Evolutionary conservation across 176 grass and related monocot species (phyloP).

Genomic region (Leersia perrieri): DNA sequence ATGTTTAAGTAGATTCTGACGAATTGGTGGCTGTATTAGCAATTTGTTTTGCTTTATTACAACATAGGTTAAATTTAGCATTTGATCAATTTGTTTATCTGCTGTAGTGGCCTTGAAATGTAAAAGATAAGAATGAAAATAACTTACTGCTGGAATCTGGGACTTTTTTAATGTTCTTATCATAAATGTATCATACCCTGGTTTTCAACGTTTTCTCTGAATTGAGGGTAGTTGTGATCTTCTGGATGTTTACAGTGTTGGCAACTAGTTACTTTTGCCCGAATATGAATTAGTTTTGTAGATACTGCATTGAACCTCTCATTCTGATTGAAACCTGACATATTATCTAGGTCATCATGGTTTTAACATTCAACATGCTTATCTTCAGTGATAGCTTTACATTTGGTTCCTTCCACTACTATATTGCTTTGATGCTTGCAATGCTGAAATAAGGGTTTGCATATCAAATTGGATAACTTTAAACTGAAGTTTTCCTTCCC

Average conservation of each 20-base stretch:
- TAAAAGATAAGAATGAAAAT: neutral
- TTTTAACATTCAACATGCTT: constrained; percentile 2
- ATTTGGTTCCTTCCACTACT: constrained; percentile 15
- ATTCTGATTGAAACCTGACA: neutral
- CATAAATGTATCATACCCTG: neutral
- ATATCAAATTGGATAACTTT: neutral
- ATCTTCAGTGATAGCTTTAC: neutral
- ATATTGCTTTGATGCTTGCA: constrained; percentile 27
- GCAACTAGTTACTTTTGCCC: neutral
- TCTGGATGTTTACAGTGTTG: neutral
- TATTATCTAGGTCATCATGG: neutral
- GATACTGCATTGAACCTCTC: neutral
- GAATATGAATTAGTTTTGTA: neutral
- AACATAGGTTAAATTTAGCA: neutral
- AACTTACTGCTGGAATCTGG: neutral
- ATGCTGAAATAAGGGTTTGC: neutral
- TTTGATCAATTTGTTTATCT: neutral
- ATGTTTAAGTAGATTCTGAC: neutral
- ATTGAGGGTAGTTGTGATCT: neutral
- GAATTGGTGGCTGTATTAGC: neutral
- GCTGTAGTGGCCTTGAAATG: neutral
- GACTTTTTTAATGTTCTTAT: neutral
- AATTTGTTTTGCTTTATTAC: neutral
- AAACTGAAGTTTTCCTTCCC: constrained; percentile 1
- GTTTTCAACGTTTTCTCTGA: neutral